These are phyloP conservation scores for Biancaea sappan DNA, from an alignment of 306 rosid genomes.

Conservation along the genomic window DNA sequence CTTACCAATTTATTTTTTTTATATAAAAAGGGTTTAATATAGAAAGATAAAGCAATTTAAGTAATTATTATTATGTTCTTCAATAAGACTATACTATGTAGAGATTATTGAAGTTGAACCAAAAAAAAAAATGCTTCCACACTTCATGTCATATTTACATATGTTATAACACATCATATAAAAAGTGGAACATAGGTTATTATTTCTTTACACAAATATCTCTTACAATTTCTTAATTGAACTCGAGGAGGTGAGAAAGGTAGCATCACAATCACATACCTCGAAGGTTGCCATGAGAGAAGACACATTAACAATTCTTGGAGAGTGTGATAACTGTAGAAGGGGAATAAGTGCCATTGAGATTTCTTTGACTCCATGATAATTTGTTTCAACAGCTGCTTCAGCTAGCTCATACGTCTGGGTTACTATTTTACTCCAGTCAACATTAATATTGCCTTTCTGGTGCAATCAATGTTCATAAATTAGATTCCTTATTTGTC, in stretches of 20 bases:
- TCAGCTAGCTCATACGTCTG: conserved; percentile 37
- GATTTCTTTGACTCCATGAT: conserved; percentile 52
- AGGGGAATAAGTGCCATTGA: conserved; percentile 52
- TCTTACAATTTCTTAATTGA: not conserved
- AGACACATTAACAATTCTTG: conserved; percentile 60
- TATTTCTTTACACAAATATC: not conserved
- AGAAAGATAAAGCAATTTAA: too few relatives aligned
- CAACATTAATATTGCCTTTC: not conserved
- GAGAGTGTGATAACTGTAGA: conserved; percentile 55
- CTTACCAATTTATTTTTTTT: too few relatives aligned
- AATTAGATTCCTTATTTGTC: not conserved
- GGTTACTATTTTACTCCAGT: conserved; percentile 28
- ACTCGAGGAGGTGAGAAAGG: not conserved
- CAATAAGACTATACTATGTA: too few relatives aligned
- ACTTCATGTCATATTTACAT: too few relatives aligned
- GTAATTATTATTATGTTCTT: too few relatives aligned
- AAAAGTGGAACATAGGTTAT: too few relatives aligned
- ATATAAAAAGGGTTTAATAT: too few relatives aligned
- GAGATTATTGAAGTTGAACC: too few relatives aligned
- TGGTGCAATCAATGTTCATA: conserved; percentile 28
- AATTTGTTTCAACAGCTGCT: conserved; percentile 52
- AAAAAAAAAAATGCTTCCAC: too few relatives aligned
- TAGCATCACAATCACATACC: conserved; percentile 37
- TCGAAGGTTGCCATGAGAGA: conserved; percentile 31
- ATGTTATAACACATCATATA: too few relatives aligned